Conservation (phyloP, 495 filamentous ascomycete species). For the Aspergillus asperescens region DNA sequence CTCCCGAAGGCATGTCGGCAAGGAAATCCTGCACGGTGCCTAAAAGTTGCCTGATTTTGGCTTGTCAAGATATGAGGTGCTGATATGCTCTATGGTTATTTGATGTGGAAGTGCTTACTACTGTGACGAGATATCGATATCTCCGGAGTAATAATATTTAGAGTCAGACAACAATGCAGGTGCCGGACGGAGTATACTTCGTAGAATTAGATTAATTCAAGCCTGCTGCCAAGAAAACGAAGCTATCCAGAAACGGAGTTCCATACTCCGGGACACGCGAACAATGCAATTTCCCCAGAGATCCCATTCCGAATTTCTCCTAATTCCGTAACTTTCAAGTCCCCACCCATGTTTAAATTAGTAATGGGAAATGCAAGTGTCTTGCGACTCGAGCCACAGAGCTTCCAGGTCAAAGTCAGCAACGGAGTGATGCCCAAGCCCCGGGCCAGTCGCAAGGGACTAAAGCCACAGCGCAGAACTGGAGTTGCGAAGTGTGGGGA, state of each 20-base stretch:
- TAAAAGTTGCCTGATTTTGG: too few relatives aligned
- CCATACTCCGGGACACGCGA: background rate
- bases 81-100: too few relatives aligned
- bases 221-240: background rate
- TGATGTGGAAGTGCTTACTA: too few relatives aligned
- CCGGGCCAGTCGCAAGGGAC: background rate
- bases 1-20: too few relatives aligned
- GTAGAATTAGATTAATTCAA: background rate
- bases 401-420: background rate
- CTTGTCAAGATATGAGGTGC: too few relatives aligned
- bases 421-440: conserved; percentile 5
- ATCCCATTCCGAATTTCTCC: background rate
- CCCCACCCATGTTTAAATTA: too few relatives aligned
- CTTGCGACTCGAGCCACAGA: background rate
- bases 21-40: too few relatives aligned
- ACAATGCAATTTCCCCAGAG: background rate
- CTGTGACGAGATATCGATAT: too few relatives aligned
- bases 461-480: conserved; percentile 3
- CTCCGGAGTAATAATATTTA: too few relatives aligned
- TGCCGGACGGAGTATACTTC: too few relatives aligned
- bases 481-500: conserved; percentile 21
- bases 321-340: too few relatives aligned
- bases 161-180: background rate
- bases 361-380: background rate
- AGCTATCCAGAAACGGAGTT: background rate